These are phyloP conservation scores for Colletotrichum sp. DNA, from an alignment of 2,329 filamentous ascomycete species.

Conservation along the genomic window DNA sequence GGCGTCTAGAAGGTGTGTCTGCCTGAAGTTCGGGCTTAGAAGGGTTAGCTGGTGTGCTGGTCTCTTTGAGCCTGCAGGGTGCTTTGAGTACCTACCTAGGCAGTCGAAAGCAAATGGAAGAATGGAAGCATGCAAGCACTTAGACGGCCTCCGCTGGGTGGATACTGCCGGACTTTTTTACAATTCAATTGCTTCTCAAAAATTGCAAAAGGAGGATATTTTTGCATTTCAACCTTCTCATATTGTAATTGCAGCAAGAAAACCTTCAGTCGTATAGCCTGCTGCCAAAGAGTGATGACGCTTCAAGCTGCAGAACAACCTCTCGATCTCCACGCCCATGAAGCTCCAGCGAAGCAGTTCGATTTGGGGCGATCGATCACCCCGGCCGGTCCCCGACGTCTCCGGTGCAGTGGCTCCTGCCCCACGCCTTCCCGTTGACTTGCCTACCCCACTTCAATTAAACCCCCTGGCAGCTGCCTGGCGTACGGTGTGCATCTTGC, in stretches of 20 bases:
- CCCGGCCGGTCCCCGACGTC: background rate
- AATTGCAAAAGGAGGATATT: background rate
- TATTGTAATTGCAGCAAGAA: background rate
- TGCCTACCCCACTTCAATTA: constrained; percentile 10
- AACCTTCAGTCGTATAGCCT: background rate
- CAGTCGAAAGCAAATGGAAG: background rate
- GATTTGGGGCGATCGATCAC: constrained; percentile 13
- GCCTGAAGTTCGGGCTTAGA: background rate
- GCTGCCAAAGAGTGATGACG: background rate
- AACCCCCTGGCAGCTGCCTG: constrained; percentile 12
- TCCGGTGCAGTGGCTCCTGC: constrained; percentile 10
- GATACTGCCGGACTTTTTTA: background rate
- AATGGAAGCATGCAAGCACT: background rate
- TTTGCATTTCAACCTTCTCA: accelerated
- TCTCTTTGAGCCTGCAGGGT: background rate
- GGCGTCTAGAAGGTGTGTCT: background rate
- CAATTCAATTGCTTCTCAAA: background rate
- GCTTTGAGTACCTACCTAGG: background rate
- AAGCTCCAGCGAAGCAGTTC: background rate
- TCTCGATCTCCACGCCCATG: background rate
- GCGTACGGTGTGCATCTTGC: background rate
- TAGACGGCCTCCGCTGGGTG: background rate
- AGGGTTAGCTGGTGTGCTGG: background rate
- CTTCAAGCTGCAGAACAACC: background rate
- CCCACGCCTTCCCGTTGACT: constrained; percentile 11